Conservation (phyloP, 2,329 filamentous ascomycete genomes). For the Pseudogymnoascus sp. region DNA sequence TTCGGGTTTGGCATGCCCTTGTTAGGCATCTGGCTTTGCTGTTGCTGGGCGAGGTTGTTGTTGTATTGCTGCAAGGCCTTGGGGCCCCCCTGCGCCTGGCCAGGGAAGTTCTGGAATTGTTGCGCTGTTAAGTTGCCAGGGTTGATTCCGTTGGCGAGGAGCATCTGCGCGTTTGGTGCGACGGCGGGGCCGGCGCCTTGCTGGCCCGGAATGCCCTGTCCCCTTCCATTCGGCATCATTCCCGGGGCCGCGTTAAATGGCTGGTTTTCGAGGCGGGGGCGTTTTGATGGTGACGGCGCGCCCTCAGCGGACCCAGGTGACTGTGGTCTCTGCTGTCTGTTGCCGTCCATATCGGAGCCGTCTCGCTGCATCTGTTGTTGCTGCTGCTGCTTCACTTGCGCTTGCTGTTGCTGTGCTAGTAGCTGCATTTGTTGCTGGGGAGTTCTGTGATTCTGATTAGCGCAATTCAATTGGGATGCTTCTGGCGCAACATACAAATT, state of each 20-base stretch:
- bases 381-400: slow-evolving; percentile 65
- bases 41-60: slow-evolving; percentile 83
- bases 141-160: slow-evolving; percentile 66
- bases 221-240: slow-evolving; percentile 63
- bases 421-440: slow-evolving; percentile 60
- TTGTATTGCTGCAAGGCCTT: slow-evolving; percentile 53
- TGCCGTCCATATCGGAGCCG: slow-evolving; percentile 78
- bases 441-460: slow-evolving; percentile 16
- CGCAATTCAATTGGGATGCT: neutral
- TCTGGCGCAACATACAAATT: slow-evolving; percentile 49
- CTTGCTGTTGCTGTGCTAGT: slow-evolving; percentile 45
- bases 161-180: slow-evolving; percentile 50
- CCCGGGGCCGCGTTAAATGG: slow-evolving; percentile 65
- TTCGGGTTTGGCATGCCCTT: slow-evolving; percentile 71
- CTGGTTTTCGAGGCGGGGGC: slow-evolving; percentile 69
- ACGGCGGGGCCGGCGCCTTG: slow-evolving; percentile 46
- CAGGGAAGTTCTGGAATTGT: slow-evolving; percentile 59
- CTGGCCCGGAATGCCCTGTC: slow-evolving; percentile 65
- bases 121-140: slow-evolving; percentile 63
- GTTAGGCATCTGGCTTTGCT: slow-evolving; percentile 70
- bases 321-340: slow-evolving; percentile 63
- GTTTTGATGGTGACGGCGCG: slow-evolving; percentile 85
- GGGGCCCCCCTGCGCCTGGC: slow-evolving; percentile 41
- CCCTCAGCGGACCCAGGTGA: slow-evolving; percentile 81
- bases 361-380: slow-evolving; percentile 81